Base-by-base conservation (phyloP, 805 yeast species). In the Candida endomychidarum region DNA sequence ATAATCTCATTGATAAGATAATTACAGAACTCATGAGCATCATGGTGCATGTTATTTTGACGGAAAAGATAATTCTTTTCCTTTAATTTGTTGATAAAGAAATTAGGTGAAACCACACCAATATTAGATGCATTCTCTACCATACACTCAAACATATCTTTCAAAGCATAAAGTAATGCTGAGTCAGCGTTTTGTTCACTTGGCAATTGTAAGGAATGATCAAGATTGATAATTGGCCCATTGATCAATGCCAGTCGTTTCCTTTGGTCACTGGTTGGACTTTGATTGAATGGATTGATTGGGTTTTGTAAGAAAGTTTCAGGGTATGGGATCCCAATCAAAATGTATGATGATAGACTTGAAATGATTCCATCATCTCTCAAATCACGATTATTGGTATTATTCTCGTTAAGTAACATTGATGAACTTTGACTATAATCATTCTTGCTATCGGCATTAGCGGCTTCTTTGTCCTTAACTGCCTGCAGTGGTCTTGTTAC, bases 1-100 rank as follows among this genome's bases (percentile, higher is more conserved):
- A 75, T 65, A 14, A 72, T 70, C 49, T 67, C 77, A 60, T 93
- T 93, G 38, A 93, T 68, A 50, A 90, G 59, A 55, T 86, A 90
- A 58, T 90, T 91, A 56, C 90, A 74, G 61, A 93, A 93, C 63
- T 93, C 99, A 62, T 93, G 99, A 4, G 98, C 97, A 68, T 93
- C 99, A 58, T 93, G 99, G 59, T 93, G 99, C 96, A 89, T 90
- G 49, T 68, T 68, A 30, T 86, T 81, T 42, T 88, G 83, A 46
- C 96, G 72, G 60, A 93, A 93, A 52, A 91, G 67, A 51, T 81
- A 86, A 57, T 91, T 93, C 49, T 86, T 90, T 41, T 76, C 76
- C 58, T 88, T 91, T 40, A 91, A 67, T 38, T 83, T 82, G 33
- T 80, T 83, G 31, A 93, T 77, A 35, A 93, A 75, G 50, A 77